Conservation (phyloP, 2,329 filamentous ascomycete genomes). For the Calonectria ilicicola region DNA sequence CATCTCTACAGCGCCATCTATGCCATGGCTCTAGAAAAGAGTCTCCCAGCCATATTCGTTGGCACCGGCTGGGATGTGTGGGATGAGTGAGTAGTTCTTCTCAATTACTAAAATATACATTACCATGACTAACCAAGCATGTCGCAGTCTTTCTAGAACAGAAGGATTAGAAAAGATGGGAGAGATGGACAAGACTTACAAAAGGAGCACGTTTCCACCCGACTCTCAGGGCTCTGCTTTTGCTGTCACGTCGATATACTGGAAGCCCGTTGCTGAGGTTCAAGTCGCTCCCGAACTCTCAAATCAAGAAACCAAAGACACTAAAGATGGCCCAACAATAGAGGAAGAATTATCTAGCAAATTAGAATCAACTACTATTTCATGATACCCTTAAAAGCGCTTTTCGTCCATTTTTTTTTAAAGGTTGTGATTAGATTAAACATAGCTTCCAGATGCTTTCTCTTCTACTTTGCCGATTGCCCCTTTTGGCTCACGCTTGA, state of each 20-base stretch:
- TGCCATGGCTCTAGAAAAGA: slow-evolving; percentile 58
- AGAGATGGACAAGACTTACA: slow-evolving; percentile 37
- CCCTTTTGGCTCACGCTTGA: background rate
- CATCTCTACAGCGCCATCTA: slow-evolving; percentile 70
- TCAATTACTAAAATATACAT: too few species aligned
- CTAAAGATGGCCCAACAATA: background rate
- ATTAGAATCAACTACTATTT: slow-evolving; percentile 34
- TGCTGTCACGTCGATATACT: slow-evolving; percentile 44
- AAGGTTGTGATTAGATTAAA: background rate
- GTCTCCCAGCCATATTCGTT: slow-evolving; percentile 66
- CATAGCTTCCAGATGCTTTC: background rate
- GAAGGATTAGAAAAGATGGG: slow-evolving; percentile 37
- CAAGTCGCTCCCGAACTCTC: background rate
- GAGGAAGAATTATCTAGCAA: slow-evolving; percentile 27
- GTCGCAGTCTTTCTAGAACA: slow-evolving; percentile 21
- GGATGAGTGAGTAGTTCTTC: slow-evolving; percentile 56
- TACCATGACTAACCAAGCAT: background rate
- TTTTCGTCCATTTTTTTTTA: background rate
- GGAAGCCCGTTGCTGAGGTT: slow-evolving; percentile 22
- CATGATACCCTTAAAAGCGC: slow-evolving; percentile 8
- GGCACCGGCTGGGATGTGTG: slow-evolving; percentile 66
- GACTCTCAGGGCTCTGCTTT: slow-evolving; percentile 37
- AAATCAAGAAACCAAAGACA: background rate
- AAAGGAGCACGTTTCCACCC: slow-evolving; percentile 34
- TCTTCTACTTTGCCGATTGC: background rate